Conservation (phyloP, 176 grass and related monocot species). For the Coix lacrymajobi region DNA sequence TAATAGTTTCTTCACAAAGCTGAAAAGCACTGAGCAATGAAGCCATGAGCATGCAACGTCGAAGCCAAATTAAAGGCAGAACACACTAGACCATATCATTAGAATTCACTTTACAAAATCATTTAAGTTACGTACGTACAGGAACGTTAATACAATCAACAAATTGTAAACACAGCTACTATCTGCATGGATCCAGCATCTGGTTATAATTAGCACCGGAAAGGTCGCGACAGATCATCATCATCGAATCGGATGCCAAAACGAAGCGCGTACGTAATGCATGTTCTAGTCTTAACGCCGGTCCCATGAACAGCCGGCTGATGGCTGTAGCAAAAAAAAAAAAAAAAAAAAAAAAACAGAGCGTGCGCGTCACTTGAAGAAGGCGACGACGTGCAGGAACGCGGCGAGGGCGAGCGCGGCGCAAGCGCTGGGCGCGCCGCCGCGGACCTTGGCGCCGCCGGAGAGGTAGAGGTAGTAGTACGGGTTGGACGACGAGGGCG, state of each 20-base stretch:
- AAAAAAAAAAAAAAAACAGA: neutral
- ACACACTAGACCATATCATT: neutral
- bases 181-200: neutral
- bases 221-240: neutral
- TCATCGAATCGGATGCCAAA: neutral
- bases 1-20: neutral
- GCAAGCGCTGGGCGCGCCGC: slow-evolving; percentile 15
- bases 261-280: neutral
- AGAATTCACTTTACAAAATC: slow-evolving; percentile 3
- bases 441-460: slow-evolving; percentile 5
- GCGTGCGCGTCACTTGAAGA: slow-evolving; percentile 17
- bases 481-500: slow-evolving; percentile 42
- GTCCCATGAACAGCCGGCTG: neutral
- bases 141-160: neutral
- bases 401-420: neutral
- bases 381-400: neutral
- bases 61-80: neutral
- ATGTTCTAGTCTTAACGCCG: neutral
- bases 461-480: slow-evolving; percentile 88
- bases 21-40: neutral
- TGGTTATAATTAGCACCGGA: no score
- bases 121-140: neutral
- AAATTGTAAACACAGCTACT: neutral
- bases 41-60: neutral
- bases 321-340: neutral